Evolutionary conservation across 2,329 filamentous ascomycete species (phyloP).

Genomic region (Calycina herbarum): DNA sequence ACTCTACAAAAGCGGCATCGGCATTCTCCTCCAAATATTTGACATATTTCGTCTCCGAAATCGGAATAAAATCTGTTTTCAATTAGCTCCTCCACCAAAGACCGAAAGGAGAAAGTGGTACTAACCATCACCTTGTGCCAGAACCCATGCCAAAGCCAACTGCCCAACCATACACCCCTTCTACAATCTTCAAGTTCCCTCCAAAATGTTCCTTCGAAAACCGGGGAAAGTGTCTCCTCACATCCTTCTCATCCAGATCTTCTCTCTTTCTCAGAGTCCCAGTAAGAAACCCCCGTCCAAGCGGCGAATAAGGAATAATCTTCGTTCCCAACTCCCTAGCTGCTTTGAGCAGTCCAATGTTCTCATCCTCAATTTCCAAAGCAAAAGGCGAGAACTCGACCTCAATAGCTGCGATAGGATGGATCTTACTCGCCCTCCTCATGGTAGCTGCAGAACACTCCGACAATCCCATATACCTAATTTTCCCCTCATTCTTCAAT

Average conservation of each 20-base stretch:
- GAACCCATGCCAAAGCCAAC: conserved; percentile 53
- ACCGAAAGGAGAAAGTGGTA: neutral
- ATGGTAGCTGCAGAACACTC: conserved; percentile 52
- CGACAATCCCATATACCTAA: conserved; percentile 56
- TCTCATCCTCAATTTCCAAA: conserved; percentile 56
- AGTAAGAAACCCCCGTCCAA: conserved; percentile 57
- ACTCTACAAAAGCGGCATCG: conserved; percentile 12
- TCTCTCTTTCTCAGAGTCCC: conserved; percentile 47
- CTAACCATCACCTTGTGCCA: conserved; percentile 46
- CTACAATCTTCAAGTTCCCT: conserved; percentile 50
- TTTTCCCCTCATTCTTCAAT: conserved; percentile 51
- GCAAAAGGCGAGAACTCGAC: conserved; percentile 55
- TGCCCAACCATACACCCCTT: conserved; percentile 51
- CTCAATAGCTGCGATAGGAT: conserved; percentile 52
- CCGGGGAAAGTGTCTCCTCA: conserved; percentile 47
- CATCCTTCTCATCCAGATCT: conserved; percentile 51
- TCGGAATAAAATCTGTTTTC: conserved; percentile 49
- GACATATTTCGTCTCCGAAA: conserved; percentile 53
- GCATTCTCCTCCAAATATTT: conserved; percentile 42
- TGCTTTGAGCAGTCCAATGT: conserved; percentile 49
- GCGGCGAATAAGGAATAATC: conserved; percentile 58
- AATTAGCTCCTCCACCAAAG: neutral
- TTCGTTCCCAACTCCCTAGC: conserved; percentile 59
- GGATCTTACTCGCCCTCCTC: conserved; percentile 51
- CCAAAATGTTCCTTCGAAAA: conserved; percentile 52